Percentiles rank a stretch among this genome's conserved stretches.
These are phyloP conservation scores for Taphrina wiesneri DNA, from an alignment of 1,139 yeast genomes.

Conservation along the genomic window DNA sequence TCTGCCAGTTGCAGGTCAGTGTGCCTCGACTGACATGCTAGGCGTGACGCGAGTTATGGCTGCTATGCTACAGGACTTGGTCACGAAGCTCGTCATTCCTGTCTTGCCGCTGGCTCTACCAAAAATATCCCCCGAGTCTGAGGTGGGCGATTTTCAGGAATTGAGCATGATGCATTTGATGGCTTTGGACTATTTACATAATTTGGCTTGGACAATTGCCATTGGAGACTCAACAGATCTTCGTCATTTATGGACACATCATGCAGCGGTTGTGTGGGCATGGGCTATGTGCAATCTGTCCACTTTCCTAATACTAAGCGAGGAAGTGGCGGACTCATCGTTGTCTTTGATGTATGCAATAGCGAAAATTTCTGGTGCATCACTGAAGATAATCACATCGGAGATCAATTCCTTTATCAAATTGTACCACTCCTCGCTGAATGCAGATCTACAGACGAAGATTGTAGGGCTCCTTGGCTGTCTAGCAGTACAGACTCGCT, in stretches of 20 bases:
- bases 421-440: constrained; percentile 34
- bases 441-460: constrained; percentile 42
- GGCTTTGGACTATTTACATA: constrained; percentile 67
- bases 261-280: constrained; percentile 41
- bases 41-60: background rate
- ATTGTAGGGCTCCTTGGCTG: constrained; percentile 57
- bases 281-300: constrained; percentile 12
- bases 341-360: constrained; percentile 67
- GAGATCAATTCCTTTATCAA: constrained; percentile 37
- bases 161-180: constrained; percentile 47
- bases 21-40: background rate
- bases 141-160: background rate
- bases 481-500: constrained; percentile 55
- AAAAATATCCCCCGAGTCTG: background rate
- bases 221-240: constrained; percentile 11
- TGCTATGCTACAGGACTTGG: background rate
- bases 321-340: constrained; percentile 21
- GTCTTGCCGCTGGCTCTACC: background rate
- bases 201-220: constrained; percentile 48
- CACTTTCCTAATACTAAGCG: background rate
- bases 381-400: constrained; percentile 41
- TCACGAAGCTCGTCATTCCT: background rate
- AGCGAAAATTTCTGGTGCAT: constrained; percentile 52
- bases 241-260: constrained; percentile 14
- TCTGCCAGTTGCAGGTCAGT: background rate